Conservation (phyloP, 1,284 basidiomycete genomes). For the Kwoniella shivajii region DNA sequence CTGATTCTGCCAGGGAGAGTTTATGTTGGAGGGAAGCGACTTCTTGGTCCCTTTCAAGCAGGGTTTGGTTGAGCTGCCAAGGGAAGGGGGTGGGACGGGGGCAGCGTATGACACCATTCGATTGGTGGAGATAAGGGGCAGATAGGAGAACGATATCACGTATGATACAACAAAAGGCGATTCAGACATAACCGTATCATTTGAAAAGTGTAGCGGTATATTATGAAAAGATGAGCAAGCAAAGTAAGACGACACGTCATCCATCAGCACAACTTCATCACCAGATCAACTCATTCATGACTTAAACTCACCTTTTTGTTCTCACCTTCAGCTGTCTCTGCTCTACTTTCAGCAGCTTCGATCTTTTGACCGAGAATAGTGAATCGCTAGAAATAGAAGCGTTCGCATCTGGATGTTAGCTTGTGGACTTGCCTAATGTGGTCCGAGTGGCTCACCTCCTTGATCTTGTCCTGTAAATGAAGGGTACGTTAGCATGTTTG, state of each 20-base stretch:
- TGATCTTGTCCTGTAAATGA: slow-evolving; percentile 59
- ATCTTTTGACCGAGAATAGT: slow-evolving; percentile 78
- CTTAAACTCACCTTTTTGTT: slow-evolving; percentile 64
- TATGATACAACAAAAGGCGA: no score
- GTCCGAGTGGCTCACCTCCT: slow-evolving; percentile 58
- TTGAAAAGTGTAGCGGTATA: neutral
- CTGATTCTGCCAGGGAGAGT: slow-evolving; percentile 67
- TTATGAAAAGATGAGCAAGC: neutral
- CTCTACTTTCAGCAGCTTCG: slow-evolving; percentile 74
- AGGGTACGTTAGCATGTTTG: slow-evolving; percentile 7
- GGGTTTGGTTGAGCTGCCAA: slow-evolving; percentile 65
- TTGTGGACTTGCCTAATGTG: no score
- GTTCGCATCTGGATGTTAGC: neutral
- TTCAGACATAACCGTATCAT: no score
- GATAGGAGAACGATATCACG: no score
- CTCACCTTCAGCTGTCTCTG: slow-evolving; percentile 81
- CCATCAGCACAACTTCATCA: neutral
- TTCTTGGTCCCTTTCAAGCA: slow-evolving; percentile 86
- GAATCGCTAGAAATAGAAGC: slow-evolving; percentile 56
- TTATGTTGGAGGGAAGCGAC: slow-evolving; percentile 81
- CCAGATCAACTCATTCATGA: neutral
- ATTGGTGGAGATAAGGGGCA: no score
- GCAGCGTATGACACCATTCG: no score
- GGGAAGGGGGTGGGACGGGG: neutral
- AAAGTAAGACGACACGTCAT: neutral